Evolutionary conservation across 805 yeast genomes (phyloP).

Genomic region (Metschnikowia kofuensis): DNA sequence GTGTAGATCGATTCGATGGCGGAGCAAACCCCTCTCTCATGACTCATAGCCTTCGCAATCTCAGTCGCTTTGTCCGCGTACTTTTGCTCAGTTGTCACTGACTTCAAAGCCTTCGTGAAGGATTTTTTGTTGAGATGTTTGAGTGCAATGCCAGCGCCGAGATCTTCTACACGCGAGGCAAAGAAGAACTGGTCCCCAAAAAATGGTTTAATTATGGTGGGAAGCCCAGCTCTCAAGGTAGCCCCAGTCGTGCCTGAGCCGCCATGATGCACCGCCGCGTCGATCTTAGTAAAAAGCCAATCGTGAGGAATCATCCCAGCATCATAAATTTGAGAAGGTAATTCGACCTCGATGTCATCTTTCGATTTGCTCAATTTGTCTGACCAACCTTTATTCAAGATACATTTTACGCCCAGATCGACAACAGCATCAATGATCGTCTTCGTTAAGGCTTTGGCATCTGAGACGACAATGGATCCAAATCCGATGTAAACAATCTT

Average conservation of each 20-base stretch:
- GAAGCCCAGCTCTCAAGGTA: conserved; percentile 77
- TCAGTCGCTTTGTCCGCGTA: conserved; percentile 64
- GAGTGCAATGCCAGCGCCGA: conserved; percentile 78
- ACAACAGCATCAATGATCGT: conserved; percentile 78
- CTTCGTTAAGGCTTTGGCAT: conserved; percentile 73
- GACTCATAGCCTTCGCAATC: conserved; percentile 59
- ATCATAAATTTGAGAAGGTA: conserved; percentile 68
- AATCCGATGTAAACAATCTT: conserved; percentile 90
- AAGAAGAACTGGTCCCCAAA: conserved; percentile 96
- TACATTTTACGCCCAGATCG: conserved; percentile 80
- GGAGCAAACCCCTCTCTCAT: conserved; percentile 75
- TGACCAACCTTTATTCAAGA: conserved; percentile 94
- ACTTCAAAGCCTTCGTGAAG: conserved; percentile 64
- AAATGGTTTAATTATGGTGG: conserved; percentile 89
- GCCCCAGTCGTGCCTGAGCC: conserved; percentile 98
- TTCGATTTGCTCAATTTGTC: conserved; percentile 52
- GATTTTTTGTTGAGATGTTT: conserved; percentile 63
- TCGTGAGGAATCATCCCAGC: conserved; percentile 84
- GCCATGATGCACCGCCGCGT: conserved; percentile 96
- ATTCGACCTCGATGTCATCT: conserved; percentile 27
- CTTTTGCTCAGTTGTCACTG: conserved; percentile 62
- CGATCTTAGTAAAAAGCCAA: conserved; percentile 86
- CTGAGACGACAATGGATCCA: conserved; percentile 89
- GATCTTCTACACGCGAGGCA: conserved; percentile 81
- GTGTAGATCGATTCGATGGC: conserved; percentile 80